phyloP scores from a whole-genome alignment of 2,329 filamentous ascomycete species.

The Lasiodiplodia theobromae region DNA sequence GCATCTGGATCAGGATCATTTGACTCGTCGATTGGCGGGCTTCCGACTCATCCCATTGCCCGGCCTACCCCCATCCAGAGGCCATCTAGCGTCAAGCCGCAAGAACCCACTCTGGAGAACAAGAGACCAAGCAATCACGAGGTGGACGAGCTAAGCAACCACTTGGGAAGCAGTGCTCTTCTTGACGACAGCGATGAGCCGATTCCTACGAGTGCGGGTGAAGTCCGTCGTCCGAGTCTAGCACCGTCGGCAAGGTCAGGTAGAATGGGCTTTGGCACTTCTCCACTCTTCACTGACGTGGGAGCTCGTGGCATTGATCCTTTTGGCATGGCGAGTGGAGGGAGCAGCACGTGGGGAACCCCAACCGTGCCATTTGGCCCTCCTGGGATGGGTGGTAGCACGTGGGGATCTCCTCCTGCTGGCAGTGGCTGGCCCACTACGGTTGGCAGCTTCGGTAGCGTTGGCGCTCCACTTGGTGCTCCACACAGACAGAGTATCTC shows the following conservation, averaged over 20 bases:
- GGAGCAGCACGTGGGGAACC: constrained; percentile 51
- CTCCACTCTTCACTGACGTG: constrained; percentile 45
- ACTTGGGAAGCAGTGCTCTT: constrained; percentile 89
- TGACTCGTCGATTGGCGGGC: constrained; percentile 59
- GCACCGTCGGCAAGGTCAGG: constrained; percentile 41
- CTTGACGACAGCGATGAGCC: constrained; percentile 69
- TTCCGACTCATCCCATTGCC: constrained; percentile 74
- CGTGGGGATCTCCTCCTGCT: constrained; percentile 51
- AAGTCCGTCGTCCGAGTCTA: constrained; percentile 49
- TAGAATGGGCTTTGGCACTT: constrained; percentile 40
- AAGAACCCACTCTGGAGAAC: constrained; percentile 53
- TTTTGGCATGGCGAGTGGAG: constrained; percentile 42
- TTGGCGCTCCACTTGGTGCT: constrained; percentile 37
- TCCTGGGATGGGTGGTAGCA: constrained; percentile 43
- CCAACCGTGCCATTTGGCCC: constrained; percentile 47
- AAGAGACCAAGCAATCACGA: constrained; percentile 56
- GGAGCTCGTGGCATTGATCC: constrained; percentile 42
- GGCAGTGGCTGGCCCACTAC: constrained; percentile 44
- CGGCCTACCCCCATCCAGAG: constrained; percentile 88
- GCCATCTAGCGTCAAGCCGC: constrained; percentile 74
- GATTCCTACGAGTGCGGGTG: constrained; percentile 56
- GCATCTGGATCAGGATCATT: constrained; percentile 66
- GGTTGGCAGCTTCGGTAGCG: constrained; percentile 40
- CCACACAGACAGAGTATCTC: constrained; percentile 44
- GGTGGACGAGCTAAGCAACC: constrained; percentile 75